A percentile compares a stretch with the other conserved stretches of the same genome.
These are phyloP conservation scores for Salix exigua DNA, from an alignment of 345 rosid species.

Conservation along the genomic window DNA sequence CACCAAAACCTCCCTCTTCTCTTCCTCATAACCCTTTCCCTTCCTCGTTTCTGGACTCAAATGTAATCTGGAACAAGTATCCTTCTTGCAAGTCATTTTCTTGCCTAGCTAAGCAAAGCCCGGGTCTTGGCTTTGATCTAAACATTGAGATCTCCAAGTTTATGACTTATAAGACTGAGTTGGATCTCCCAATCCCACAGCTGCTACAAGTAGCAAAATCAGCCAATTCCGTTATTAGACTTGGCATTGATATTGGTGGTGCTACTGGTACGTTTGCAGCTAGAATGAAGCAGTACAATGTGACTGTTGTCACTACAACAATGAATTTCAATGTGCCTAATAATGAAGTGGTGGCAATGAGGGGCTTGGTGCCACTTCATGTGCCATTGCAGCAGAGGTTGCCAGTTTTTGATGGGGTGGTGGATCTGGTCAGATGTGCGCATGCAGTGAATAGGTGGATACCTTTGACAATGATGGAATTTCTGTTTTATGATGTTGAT, in stretches of 20 bases:
- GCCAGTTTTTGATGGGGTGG: constrained; percentile 82
- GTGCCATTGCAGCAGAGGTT: constrained; percentile 89
- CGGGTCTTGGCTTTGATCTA: constrained; percentile 59
- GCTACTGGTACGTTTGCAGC: constrained; percentile 89
- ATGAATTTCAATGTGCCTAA: constrained; percentile 88
- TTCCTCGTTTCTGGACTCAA: constrained; percentile 56
- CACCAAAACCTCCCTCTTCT: constrained; percentile 44
- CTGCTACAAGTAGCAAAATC: constrained; percentile 63
- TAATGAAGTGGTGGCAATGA: constrained; percentile 80
- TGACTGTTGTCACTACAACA: constrained; percentile 76
- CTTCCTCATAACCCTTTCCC: constrained; percentile 52
- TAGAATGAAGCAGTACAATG: constrained; percentile 62
- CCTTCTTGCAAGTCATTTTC: constrained; percentile 60
- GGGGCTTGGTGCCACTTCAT: constrained; percentile 86
- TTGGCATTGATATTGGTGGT: constrained; percentile 88
- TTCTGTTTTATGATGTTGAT: constrained; percentile 76
- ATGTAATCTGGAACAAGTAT: constrained; percentile 68
- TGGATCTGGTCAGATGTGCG: constrained; percentile 90
- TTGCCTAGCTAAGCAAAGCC: constrained; percentile 53
- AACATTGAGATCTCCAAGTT: constrained; percentile 47
- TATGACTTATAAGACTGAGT: constrained; percentile 52
- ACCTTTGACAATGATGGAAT: constrained; percentile 76
- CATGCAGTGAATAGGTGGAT: constrained; percentile 95
- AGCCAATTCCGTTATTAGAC: constrained; percentile 51
- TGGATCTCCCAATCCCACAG: constrained; percentile 88